Evolutionary conservation across 768 basidiomycete species (phyloP).

Genomic region (Pleurotus citrinopileatus): DNA sequence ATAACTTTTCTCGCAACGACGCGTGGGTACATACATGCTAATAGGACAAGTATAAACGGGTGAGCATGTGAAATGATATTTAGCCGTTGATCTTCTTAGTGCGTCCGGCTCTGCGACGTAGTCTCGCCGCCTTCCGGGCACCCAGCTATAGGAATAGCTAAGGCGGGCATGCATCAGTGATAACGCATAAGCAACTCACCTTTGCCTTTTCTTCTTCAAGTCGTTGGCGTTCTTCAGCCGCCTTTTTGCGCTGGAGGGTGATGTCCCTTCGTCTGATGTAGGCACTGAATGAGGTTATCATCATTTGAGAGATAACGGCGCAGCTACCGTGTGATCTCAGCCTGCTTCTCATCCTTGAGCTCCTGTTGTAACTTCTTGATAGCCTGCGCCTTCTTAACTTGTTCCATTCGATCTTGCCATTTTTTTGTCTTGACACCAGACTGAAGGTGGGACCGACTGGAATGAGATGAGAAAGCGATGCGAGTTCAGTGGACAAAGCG

Average conservation of each 20-base stretch:
- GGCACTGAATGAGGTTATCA: background rate
- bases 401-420: constrained; percentile 70
- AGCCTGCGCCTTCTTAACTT: constrained; percentile 61
- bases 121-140: constrained; percentile 69
- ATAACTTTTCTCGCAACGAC: background rate
- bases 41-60: constrained; percentile 8
- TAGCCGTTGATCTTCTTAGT: constrained; percentile 80
- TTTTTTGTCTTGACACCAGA: constrained; percentile 60
- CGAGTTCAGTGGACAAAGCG: constrained; percentile 4
- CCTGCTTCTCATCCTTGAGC: constrained; percentile 73
- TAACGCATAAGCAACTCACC: constrained; percentile 29
- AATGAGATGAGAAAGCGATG: constrained; percentile 11
- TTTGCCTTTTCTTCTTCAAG: constrained; percentile 65
- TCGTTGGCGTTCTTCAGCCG: constrained; percentile 68
- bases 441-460: constrained; percentile 68
- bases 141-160: constrained; percentile 52
- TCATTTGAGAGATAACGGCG: constrained; percentile 9
- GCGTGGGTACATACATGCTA: constrained; percentile 11
- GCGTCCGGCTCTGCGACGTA: constrained; percentile 69
- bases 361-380: constrained; percentile 73
- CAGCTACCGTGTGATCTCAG: constrained; percentile 65
- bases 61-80: too few relatives aligned
- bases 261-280: constrained; percentile 57
- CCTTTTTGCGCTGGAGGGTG: constrained; percentile 67
- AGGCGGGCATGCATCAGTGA: background rate